Evolutionary conservation across 2,329 filamentous ascomycete genomes (phyloP).

Genomic region (Colletotrichum phormii): DNA sequence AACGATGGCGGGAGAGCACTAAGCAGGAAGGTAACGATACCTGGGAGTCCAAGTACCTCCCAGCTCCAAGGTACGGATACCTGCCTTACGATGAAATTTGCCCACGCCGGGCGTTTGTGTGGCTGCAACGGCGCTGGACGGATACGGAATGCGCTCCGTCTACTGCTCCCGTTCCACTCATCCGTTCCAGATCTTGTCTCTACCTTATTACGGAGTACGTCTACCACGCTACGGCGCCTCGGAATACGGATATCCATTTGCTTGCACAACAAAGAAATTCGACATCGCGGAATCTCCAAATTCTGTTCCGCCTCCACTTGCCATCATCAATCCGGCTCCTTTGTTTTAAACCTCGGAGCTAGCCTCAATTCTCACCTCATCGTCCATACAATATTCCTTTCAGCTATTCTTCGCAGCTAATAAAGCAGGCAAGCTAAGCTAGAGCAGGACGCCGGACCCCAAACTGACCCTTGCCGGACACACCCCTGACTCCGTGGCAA

Average conservation of each 20-base stretch:
- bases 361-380: not conserved
- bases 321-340: not conserved
- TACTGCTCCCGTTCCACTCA: not conserved
- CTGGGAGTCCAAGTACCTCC: not conserved
- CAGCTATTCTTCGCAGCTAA: not conserved
- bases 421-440: not conserved
- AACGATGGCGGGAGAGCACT: not conserved
- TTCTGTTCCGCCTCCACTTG: slow-evolving; percentile 5
- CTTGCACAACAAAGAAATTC: no score
- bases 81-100: not conserved
- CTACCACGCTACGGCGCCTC: no score
- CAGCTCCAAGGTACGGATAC: not conserved
- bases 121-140: slow-evolving; percentile 17
- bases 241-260: no score
- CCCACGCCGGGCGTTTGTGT: not conserved
- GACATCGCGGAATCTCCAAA: not conserved
- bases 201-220: no score
- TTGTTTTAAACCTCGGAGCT: not conserved
- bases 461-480: not conserved
- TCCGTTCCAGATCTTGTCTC: not conserved
- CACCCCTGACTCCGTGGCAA: not conserved
- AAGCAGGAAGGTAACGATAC: not conserved
- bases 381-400: not conserved
- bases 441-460: not conserved
- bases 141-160: slow-evolving; percentile 34